Conservation (phyloP, 2,329 filamentous ascomycete species). For the Pestalotiopsis sp. region DNA sequence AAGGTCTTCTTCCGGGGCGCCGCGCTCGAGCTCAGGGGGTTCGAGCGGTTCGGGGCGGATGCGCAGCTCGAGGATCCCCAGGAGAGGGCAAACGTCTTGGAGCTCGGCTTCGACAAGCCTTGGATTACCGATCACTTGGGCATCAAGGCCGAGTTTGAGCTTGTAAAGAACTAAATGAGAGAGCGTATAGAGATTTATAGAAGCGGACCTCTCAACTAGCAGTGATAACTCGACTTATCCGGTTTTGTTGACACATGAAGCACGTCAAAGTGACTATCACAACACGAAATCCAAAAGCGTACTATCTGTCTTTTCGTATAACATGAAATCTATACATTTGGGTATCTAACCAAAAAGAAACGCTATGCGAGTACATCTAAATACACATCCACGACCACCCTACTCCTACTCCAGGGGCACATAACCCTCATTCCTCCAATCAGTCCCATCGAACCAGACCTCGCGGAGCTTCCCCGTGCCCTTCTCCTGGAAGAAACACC, state of each 20-base stretch:
- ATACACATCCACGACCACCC: too few species aligned
- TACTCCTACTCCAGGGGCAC: slow-evolving; percentile 14
- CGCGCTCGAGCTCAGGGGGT: slow-evolving; percentile 25
- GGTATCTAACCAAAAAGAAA: too few species aligned
- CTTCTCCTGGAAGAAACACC: slow-evolving; percentile 24
- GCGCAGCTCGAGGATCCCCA: slow-evolving; percentile 39
- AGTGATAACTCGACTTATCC: too few species aligned
- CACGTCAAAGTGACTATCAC: too few species aligned
- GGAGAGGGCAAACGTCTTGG: slow-evolving; percentile 24
- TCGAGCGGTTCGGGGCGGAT: slow-evolving; percentile 49
- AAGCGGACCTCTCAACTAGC: too few species aligned
- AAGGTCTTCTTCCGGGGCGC: slow-evolving; percentile 47
- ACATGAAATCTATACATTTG: too few species aligned
- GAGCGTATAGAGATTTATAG: background rate
- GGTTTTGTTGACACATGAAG: too few species aligned
- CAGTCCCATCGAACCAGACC: slow-evolving; percentile 24
- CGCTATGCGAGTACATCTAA: too few species aligned
- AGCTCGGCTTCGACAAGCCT: slow-evolving; percentile 36
- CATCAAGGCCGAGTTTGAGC: slow-evolving; percentile 34
- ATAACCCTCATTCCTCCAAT: slow-evolving; percentile 22
- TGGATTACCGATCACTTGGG: slow-evolving; percentile 55
- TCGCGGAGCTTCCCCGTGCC: slow-evolving; percentile 19
- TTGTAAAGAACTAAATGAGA: background rate
- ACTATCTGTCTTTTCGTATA: too few species aligned
- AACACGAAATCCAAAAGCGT: too few species aligned